phyloP scores from a whole-genome alignment of 257 asterid species.

The Nicotiana paniculata region DNA sequence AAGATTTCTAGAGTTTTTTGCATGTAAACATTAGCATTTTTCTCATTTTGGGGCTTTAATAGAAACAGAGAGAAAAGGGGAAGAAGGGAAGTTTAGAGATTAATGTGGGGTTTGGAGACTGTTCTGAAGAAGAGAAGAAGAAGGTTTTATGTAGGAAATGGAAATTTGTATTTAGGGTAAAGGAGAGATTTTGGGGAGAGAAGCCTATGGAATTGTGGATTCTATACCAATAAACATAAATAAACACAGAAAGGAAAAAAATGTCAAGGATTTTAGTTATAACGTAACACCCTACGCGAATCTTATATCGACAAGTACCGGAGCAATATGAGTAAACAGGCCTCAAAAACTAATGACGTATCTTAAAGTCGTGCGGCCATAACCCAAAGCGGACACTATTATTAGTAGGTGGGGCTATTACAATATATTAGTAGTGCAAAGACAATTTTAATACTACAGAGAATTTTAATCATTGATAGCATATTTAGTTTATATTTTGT shows the following conservation, averaged over 20 bases:
- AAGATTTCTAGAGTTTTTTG: slow-evolving; percentile 1
- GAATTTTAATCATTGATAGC: too few species aligned
- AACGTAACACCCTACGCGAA: too few species aligned
- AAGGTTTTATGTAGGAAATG: slow-evolving; percentile 44
- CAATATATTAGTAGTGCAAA: too few species aligned
- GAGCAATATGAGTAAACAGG: too few species aligned
- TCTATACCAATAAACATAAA: background rate
- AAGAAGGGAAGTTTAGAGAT: slow-evolving; percentile 17
- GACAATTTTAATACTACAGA: too few species aligned
- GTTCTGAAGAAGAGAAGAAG: slow-evolving; percentile 19
- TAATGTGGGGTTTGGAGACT: slow-evolving; percentile 27
- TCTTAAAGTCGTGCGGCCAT: too few species aligned
- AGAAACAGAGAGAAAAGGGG: slow-evolving; percentile 13
- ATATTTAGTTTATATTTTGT: too few species aligned
- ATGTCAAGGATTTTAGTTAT: too few species aligned
- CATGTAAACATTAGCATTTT: background rate
- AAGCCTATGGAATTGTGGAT: slow-evolving; percentile 11
- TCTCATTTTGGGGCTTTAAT: background rate
- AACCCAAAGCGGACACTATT: too few species aligned
- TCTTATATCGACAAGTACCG: too few species aligned
- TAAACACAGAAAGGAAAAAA: background rate
- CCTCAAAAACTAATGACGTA: too few species aligned
- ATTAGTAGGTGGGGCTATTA: too few species aligned
- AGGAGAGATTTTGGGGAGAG: slow-evolving; percentile 27
- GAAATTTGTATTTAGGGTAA: slow-evolving; percentile 51